Base-by-base conservation (phyloP, 1,284 basidiomycete genomes). In the Exsudoporus floridanus region DNA sequence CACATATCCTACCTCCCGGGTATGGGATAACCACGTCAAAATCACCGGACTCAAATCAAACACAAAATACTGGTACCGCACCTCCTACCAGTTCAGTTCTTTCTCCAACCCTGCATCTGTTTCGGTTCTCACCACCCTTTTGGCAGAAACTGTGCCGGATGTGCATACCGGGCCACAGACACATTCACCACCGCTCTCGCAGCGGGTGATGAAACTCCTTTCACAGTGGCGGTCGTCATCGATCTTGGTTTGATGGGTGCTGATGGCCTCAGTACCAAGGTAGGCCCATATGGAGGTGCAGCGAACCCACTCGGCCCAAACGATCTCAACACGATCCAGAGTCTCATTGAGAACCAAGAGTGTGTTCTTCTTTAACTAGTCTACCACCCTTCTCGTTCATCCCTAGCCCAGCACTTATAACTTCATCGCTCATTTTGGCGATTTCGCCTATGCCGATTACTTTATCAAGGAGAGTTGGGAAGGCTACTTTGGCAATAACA, bases 241-340 rank as follows among this genome's bases (percentile, higher is more conserved):
- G 54, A 65, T 50, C 66, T 69, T 27, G 66, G 66, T 31, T 53
- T 65, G 30, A 65, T 64, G 64, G 64, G 66, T 33, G 48, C 52
- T 0, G 56, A 65, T 4, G 66, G 64, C 9, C 60, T 69, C 41
- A 67, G 64, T 43, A 67, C 64, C 19, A 59, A 57, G 13, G 66
- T 65, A 14, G 66, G 66, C 2, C 66, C 66, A 28, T 53, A 42
- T 1, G 64, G 66, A 7, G 54, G 45, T 9, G 56, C 64, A 35
- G 52, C 45, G 14, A 64, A 61, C 37, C 60, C 58, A 2, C 56
- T 67, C 16, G 64, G 64, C 1, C 58, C 66, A 12, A 50, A 54
- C 5, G 60, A 66, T 19, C 56, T 67, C 12, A 67, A 66, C 46
- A 67, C 66, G 0, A 67, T 69, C 23, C 64, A 66, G 42, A 69